Evolutionary conservation across 768 basidiomycete species (phyloP).

Genomic region (Infundibulicybe gibba): DNA sequence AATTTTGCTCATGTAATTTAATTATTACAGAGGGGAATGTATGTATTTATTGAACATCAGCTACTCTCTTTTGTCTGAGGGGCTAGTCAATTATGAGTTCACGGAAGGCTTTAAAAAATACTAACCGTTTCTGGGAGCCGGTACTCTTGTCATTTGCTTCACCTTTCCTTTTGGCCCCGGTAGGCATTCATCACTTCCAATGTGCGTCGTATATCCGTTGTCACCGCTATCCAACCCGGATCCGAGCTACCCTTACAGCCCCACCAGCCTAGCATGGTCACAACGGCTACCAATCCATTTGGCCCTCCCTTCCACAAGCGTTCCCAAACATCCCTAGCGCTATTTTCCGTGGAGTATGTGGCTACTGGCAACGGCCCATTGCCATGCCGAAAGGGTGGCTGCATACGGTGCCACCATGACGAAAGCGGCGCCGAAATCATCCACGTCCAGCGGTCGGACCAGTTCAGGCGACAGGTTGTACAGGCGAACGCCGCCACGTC

Average conservation of each 20-base stretch:
- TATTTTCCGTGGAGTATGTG: neutral
- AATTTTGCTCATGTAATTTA: too few species aligned
- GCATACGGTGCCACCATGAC: slow-evolving; percentile 12
- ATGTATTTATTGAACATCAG: too few species aligned
- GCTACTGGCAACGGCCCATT: neutral
- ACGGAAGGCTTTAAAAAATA: too few species aligned
- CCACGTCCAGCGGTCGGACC: too few species aligned
- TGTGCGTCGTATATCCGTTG: neutral
- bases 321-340: neutral
- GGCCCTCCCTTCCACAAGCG: neutral
- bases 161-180: neutral
- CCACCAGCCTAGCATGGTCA: neutral
- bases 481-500: neutral
- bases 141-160: neutral
- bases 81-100: too few species aligned
- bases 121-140: too few species aligned
- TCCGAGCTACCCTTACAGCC: neutral
- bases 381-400: slow-evolving; percentile 5
- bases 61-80: too few species aligned
- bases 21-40: too few species aligned
- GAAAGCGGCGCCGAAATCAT: slow-evolving; percentile 5
- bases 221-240: neutral
- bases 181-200: neutral
- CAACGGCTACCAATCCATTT: neutral
- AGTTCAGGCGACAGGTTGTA: slow-evolving; percentile 3